Evolutionary conservation across 2,329 filamentous ascomycete species (phyloP).

Genomic region (Botrytis galanthina): DNA sequence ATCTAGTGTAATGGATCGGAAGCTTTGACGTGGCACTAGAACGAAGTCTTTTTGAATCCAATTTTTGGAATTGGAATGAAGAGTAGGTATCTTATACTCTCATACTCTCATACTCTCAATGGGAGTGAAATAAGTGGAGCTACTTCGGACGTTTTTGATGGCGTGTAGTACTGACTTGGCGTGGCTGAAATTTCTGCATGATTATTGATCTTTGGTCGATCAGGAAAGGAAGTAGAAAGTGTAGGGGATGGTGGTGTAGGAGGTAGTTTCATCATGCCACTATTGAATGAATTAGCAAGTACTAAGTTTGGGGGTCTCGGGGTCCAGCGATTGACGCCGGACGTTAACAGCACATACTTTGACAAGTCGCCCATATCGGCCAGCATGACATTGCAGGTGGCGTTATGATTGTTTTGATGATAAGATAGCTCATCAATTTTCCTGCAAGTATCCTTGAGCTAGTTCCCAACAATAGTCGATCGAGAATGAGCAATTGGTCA

Average conservation of each 20-base stretch:
- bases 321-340: not conserved
- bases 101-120: slow-evolving; percentile 16
- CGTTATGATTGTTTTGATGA: slow-evolving; percentile 29
- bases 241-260: slow-evolving; percentile 14
- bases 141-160: slow-evolving; percentile 1
- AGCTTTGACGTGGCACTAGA: not conserved
- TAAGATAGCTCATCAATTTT: slow-evolving; percentile 32
- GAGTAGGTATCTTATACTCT: slow-evolving; percentile 14
- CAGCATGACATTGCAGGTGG: slow-evolving; percentile 22
- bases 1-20: slow-evolving; percentile 1
- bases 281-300: slow-evolving; percentile 18
- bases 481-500: not conserved
- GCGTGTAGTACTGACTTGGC: slow-evolving; percentile 10
- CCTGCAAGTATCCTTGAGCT: slow-evolving; percentile 21
- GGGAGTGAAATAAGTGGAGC: slow-evolving; percentile 15
- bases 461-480: slow-evolving; percentile 2
- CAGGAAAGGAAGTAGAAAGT: not conserved
- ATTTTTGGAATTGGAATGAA: not conserved
- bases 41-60: not conserved
- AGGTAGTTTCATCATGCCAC: slow-evolving; percentile 17
- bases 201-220: slow-evolving; percentile 6
- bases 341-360: slow-evolving; percentile 16
- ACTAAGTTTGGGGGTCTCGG: not conserved
- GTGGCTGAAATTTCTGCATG: slow-evolving; percentile 16
- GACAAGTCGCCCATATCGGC: slow-evolving; percentile 20